phyloP scores from a whole-genome alignment of 495 filamentous ascomycete species.

The Corynascus novoguineensis region DNA sequence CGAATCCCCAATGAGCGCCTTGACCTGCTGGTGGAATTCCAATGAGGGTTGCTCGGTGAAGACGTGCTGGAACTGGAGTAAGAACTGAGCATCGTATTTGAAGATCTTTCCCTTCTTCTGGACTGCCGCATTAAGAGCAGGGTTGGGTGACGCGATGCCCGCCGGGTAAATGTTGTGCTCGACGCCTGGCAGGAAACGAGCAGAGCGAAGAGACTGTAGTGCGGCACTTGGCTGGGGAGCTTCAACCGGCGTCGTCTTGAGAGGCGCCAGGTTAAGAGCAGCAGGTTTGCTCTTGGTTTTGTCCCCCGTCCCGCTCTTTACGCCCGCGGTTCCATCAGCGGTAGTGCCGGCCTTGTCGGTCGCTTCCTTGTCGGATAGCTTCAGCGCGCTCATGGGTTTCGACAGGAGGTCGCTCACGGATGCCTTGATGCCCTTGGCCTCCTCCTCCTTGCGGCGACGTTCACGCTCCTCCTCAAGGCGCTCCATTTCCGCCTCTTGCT shows the following conservation, averaged over 20 bases:
- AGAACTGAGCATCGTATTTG: conserved; percentile 91
- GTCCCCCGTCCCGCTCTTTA: conserved; percentile 48
- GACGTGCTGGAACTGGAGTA: conserved; percentile 91
- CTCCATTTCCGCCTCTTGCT: conserved; percentile 52
- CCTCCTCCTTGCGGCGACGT: conserved; percentile 37
- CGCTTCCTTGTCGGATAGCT: conserved; percentile 35
- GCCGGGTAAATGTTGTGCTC: conserved; percentile 70
- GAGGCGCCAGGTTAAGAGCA: conserved; percentile 69
- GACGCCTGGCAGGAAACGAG: conserved; percentile 63
- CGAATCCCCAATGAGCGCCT: conserved; percentile 72
- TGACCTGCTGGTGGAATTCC: conserved; percentile 82
- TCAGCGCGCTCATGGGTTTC: conserved; percentile 41
- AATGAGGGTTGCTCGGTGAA: conserved; percentile 93
- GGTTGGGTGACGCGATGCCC: conserved; percentile 79
- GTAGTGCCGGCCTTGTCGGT: conserved; percentile 10
- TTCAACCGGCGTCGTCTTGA: conserved; percentile 74
- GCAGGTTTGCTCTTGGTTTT: conserved; percentile 65
- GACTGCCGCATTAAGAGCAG: conserved; percentile 72
- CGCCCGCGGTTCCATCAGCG: conserved; percentile 39
- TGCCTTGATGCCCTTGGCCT: conserved; percentile 28
- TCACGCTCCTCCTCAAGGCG: conserved; percentile 51
- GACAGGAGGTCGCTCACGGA: conserved; percentile 36
- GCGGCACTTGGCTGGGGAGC: conserved; percentile 85
- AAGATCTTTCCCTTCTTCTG: conserved; percentile 70
- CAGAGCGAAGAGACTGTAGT: conserved; percentile 82